Base-by-base conservation (phyloP, 495 filamentous ascomycete genomes). In the Aspergillus conjunctus region DNA sequence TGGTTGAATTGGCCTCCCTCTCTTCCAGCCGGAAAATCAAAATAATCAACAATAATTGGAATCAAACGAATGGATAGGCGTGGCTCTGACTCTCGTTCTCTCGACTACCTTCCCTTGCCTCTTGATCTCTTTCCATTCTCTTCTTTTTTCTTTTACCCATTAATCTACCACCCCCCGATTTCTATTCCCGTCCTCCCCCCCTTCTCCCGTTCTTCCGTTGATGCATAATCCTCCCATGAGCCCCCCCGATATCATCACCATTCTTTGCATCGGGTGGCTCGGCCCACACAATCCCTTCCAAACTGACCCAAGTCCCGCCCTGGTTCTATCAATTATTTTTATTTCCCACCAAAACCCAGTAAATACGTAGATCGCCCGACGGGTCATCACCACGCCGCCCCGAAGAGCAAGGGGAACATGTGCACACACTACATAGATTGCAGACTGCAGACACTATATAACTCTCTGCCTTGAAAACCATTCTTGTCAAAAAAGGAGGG, bases 251-350 rank as follows among this genome's bases (percentile, higher is more conserved):
- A 60, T 62, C 59, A 58, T 54, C 59, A 54, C 61, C 65, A 61
- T 62, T 62, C 61, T 65, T 65, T 60, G 45, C 60, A 61, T 59
- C 62, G 62, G 66, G 59, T 64, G 55, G 60, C 54, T 61, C 62
- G 66, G 60, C 61, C 66, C 66, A 68, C 66, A 64, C 54, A 68
- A 62, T 65, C 48, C 61, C 61, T 64, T 58, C 63, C 44, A 51
- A 32, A 43, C 55, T 59, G 58, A 18, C 58, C 58, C 55, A 58
- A 44, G 43, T 26, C 26, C 26, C 62, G 45, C 33, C 34, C 50
- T 39, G 21, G 52, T 41, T 37, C 44, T 45, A 49, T 57, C 50
- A 26, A 57, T 49, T 53, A 46, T 21, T 51, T 20, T 32, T 55
- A 34, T 53, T 67, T 39, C 60, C 60, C 15, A 39, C 34, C 34